These are phyloP conservation scores for Wickerhamomyces xylosicus DNA, from an alignment of 805 yeast genomes.

Conservation along the genomic window DNA sequence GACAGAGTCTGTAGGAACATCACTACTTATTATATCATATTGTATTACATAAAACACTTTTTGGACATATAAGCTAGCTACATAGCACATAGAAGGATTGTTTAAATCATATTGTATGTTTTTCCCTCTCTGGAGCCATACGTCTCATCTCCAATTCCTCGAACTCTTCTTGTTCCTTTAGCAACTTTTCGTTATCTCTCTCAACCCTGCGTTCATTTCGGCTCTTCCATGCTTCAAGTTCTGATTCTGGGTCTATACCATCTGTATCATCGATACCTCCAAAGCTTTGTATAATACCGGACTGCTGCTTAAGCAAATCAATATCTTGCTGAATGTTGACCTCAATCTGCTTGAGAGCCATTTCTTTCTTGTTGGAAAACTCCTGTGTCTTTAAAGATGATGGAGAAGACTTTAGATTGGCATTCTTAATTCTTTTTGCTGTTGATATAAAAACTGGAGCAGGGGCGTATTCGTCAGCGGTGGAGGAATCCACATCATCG, in stretches of 20 bases:
- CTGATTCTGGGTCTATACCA: slow-evolving; percentile 42
- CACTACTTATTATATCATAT: too few relatives aligned
- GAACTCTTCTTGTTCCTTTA: slow-evolving; percentile 16
- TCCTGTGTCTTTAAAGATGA: slow-evolving; percentile 9
- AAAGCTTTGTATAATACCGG: slow-evolving; percentile 16
- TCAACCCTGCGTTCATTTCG: slow-evolving; percentile 38
- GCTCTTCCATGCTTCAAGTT: slow-evolving; percentile 45
- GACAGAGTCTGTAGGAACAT: too few relatives aligned
- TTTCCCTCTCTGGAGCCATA: slow-evolving; percentile 15
- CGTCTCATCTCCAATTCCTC: slow-evolving; percentile 17
- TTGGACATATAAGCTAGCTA: too few relatives aligned
- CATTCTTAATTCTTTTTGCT: neutral
- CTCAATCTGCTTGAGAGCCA: slow-evolving; percentile 17
- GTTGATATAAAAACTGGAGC: neutral
- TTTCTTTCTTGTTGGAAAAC: slow-evolving; percentile 18
- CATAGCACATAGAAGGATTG: too few relatives aligned
- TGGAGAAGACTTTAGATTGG: too few relatives aligned
- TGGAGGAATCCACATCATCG: too few relatives aligned
- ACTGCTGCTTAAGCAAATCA: slow-evolving; percentile 11
- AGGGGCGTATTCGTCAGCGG: too few relatives aligned
- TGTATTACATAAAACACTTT: too few relatives aligned
- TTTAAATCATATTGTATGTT: too few relatives aligned
- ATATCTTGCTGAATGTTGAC: slow-evolving; percentile 17
- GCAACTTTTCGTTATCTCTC: slow-evolving; percentile 12
- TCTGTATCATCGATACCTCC: slow-evolving; percentile 49